Percentiles rank a stretch among this genome's conserved stretches.
phyloP scores from a whole-genome alignment of 805 yeast species.

The Blastobotrys attinorum region DNA sequence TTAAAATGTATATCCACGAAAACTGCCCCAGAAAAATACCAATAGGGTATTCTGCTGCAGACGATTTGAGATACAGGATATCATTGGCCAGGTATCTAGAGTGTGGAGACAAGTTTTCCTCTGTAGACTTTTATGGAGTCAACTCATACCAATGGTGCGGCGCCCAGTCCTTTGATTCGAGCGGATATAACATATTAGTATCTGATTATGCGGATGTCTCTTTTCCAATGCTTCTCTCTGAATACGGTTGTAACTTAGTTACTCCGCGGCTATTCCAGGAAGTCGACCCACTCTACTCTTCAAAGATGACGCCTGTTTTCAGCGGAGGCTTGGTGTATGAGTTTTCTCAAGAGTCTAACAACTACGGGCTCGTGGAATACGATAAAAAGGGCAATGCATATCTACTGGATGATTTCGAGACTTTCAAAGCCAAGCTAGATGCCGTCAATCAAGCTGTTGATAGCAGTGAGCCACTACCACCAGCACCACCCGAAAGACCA shows the following conservation, averaged over 20 bases:
- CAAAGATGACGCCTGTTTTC: conserved; percentile 65
- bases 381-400: conserved; percentile 36
- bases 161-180: conserved; percentile 66
- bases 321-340: conserved; percentile 85
- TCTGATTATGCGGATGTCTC: conserved; percentile 59
- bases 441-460: too few relatives aligned
- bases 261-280: conserved; percentile 76
- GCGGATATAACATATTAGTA: conserved; percentile 69
- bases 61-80: conserved; percentile 69
- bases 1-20: conserved; percentile 57
- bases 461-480: too few relatives aligned
- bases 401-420: conserved; percentile 42
- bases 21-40: conserved; percentile 66
- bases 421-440: conserved; percentile 32
- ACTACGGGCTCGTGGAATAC: conserved; percentile 66
- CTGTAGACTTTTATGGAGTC: conserved; percentile 69
- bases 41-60: conserved; percentile 95
- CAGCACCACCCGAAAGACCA: conserved; percentile 10
- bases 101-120: conserved; percentile 51
- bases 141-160: conserved; percentile 86
- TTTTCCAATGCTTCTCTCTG: conserved; percentile 81
- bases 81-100: conserved; percentile 74
- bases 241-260: conserved; percentile 84
- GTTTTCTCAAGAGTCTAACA: conserved; percentile 68
- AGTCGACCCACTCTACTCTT: conserved; percentile 57